A percentile compares a stretch with the other conserved stretches of the same genome.
These are phyloP conservation scores for Tieghemostelium lacteum DNA, from an alignment of 78 protist genomes.

Conservation along the genomic window DNA sequence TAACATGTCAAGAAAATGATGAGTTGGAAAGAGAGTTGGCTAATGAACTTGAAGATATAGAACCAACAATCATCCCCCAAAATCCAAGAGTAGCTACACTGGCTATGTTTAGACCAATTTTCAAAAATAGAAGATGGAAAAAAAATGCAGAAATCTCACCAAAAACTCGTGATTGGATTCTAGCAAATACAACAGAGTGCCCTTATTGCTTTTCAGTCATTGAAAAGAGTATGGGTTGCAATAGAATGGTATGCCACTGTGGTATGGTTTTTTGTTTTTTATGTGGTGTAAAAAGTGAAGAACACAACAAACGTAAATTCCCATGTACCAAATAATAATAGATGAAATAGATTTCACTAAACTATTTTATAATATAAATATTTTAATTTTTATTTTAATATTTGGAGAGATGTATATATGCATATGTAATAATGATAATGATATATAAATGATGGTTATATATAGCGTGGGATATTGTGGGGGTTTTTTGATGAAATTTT, in stretches of 20 bases:
- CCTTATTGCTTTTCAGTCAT: constrained; percentile 13
- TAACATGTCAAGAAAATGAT: constrained; percentile 8
- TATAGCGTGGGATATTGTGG: too few relatives aligned
- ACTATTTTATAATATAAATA: too few relatives aligned
- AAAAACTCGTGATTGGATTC: not conserved
- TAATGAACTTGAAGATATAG: not conserved
- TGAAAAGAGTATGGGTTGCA: constrained; percentile 34
- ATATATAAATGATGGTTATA: too few relatives aligned
- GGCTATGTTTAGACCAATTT: too few relatives aligned
- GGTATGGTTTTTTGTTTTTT: constrained; percentile 26
- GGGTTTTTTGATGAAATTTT: too few relatives aligned
- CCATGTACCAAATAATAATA: too few relatives aligned
- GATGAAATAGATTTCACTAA: too few relatives aligned
- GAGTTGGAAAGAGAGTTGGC: not conserved
- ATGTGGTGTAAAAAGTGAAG: not conserved
- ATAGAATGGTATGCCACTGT: constrained; percentile 19
- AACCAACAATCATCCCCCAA: not conserved
- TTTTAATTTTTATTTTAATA: too few relatives aligned
- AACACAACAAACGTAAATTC: not conserved
- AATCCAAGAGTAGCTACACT: not conserved
- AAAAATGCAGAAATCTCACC: not conserved
- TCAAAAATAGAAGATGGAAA: not conserved
- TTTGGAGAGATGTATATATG: too few relatives aligned
- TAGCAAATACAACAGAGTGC: constrained; percentile 6
- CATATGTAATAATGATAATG: too few relatives aligned